A percentile compares a stretch with the other conserved stretches of the same genome.
phyloP scores from a whole-genome alignment of 495 filamentous ascomycete genomes.

The Chlorociboria aeruginascens region DNA sequence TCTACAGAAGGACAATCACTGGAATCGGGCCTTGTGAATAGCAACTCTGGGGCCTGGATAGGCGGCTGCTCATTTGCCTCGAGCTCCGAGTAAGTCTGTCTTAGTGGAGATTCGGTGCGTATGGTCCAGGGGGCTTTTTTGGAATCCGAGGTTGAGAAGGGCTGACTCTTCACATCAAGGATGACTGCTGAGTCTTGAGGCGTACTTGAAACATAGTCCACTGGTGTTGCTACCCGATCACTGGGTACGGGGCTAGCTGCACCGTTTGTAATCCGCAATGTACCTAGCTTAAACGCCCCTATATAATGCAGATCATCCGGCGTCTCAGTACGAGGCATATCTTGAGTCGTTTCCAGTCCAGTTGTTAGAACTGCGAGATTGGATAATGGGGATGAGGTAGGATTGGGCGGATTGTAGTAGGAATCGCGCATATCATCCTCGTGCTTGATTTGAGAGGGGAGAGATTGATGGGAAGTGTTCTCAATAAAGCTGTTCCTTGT shows the following conservation, averaged over 20 bases:
- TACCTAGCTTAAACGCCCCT: constrained; percentile 46
- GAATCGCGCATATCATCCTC: background rate
- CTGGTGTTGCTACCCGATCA: background rate
- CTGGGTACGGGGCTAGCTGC: constrained; percentile 30
- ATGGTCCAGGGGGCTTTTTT: constrained; percentile 6
- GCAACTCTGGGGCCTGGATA: background rate
- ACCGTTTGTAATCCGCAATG: constrained; percentile 46
- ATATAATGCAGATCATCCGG: constrained; percentile 20
- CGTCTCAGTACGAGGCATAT: constrained; percentile 14
- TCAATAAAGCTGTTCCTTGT: constrained; percentile 12
- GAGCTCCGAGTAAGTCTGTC: background rate
- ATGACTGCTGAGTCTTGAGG: too few species aligned
- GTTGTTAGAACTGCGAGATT: constrained; percentile 3
- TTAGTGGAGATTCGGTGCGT: constrained; percentile 11
- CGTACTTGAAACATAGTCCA: too few species aligned
- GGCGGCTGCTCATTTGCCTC: background rate
- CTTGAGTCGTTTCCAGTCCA: background rate
- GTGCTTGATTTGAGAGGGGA: background rate
- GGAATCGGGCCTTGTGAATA: constrained; percentile 3
- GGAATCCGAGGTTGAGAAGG: too few species aligned
- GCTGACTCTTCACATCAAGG: too few species aligned
- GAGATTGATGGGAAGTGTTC: constrained; percentile 1
- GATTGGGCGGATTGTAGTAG: background rate
- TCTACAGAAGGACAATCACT: background rate
- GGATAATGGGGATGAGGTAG: constrained; percentile 1